These are phyloP conservation scores for Ettlia oleoabundans DNA, from an alignment of 139 green algal species.

Conservation along the genomic window DNA sequence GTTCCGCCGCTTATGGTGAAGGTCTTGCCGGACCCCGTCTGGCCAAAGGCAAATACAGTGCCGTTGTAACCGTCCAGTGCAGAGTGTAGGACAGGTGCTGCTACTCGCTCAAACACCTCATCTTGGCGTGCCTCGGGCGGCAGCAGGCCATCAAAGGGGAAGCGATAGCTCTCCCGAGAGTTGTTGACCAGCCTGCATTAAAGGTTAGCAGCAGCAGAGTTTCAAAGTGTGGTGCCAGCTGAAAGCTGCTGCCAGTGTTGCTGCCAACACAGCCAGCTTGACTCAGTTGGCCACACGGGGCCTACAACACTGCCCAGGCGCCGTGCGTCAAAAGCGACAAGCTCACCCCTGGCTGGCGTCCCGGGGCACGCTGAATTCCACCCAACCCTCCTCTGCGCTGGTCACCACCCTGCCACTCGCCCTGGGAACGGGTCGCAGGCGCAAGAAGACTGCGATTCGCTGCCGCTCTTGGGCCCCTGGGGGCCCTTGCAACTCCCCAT, in stretches of 20 bases:
- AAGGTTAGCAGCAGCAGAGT: neutral
- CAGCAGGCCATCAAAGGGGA: conserved; percentile 90
- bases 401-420: conserved; percentile 39
- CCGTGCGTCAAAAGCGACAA: too few relatives aligned
- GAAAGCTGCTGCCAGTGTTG: neutral
- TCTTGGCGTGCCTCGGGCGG: conserved; percentile 47
- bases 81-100: conserved; percentile 87
- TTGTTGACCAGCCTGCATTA: conserved; percentile 82
- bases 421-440: conserved; percentile 58
- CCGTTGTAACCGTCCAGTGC: conserved; percentile 84
- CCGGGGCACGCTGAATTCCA: conserved; percentile 49
- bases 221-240: neutral
- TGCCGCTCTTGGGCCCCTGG: neutral
- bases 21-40: conserved; percentile 85
- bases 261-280: too few relatives aligned
- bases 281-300: too few relatives aligned
- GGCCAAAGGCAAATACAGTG: conserved; percentile 67
- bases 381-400: conserved; percentile 39
- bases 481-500: neutral
- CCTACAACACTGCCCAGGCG: too few relatives aligned
- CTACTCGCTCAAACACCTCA: conserved; percentile 90
- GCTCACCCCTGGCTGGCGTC: conserved; percentile 43
- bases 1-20: conserved; percentile 86
- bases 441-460: conserved; percentile 71
- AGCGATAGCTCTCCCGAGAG: conserved; percentile 66